Evolutionary conservation across 2,329 filamentous ascomycete species (phyloP), one percentile per base, ranked within the genome.

Genomic region (Pseudogymnoascus sp.): DNA sequence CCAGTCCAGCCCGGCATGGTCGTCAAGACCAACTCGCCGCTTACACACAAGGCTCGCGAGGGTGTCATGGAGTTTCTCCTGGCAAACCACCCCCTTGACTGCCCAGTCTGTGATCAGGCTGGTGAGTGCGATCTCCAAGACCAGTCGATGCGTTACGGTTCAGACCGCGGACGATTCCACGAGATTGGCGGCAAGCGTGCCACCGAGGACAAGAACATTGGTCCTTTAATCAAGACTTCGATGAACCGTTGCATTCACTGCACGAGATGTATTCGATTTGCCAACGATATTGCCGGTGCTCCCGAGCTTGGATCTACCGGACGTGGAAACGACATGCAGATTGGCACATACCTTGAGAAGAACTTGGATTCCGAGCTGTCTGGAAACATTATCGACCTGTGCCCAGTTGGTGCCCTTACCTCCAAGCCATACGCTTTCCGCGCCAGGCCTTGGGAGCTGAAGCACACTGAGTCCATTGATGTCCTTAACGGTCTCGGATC

Each of bases 191-290:
- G 95, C 78, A 99, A 99, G 85, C 90, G 95, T 81, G 95, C 92
- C 25, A 93, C 97, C 40, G 95, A 99, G 81, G 95, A 99, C 79
- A 99, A 99, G 85, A 97, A 99, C 78, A 97, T 99, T 73, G 95
- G 95, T 37, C 95, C 95, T 62, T 78, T 99, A 70, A 90, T 99
- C 80, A 99, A 99, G 86, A 99, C 95, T 3, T 99, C 95, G 60
- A 99, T 99, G 95, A 99, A 99, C 84, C 86, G 95, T 76, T 99
- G 95, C 78, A 99, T 99, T 73, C 95, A 99, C 82, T 99, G 95
- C 83, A 99, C 95, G 67, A 88, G 95, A 73, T 99, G 95, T 79
- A 87, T 99, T 71, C 92, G 95, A 74, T 99, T 99, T 78, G 90
- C 95, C 75, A 99, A 97, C 78, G 95, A 99, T 73, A 84, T 99